Base-by-base conservation (phyloP, 805 yeast species). In the Yarrowia osloensis region DNA sequence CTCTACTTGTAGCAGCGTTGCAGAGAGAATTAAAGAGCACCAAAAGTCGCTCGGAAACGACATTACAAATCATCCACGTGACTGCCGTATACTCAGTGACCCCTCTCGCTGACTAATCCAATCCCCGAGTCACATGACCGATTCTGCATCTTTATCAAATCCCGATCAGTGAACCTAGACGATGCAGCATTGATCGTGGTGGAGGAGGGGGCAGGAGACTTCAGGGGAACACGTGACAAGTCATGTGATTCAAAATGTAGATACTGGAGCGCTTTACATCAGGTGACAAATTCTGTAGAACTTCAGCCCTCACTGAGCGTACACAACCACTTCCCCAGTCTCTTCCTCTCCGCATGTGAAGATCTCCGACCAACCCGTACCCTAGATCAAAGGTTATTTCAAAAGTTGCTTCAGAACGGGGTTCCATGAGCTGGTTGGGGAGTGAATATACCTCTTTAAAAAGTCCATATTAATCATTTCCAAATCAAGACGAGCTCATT, bases 101-200 rank as follows among this genome's bases (percentile, higher is more conserved):
- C 17, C 13, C 9, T 31, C 13, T 31, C 3, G 35, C 35, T 33
- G 11, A 33, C 35, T 33, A 33, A 33, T 33, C 31, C 35, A 33
- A 37, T 8, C 42, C 42, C 42, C 19, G 7, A 39, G 22, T 39
- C 42, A 39, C 42, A 19, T 39, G 42, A 39, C 42, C 22, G 22
- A n/a, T 13, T 21, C 28, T 50, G 39, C 39, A 19, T 31, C 39
- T 26, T n/a, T n/a, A 21, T 50, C 55, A 50, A 50, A 50, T 21
- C 39, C 55, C 55, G 55, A 50, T 50, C 28, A 5, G 12, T 50
- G 55, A 50, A 50, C 55, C 55, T 50, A 21, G 55, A 31, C n/a
- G 19, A 6, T 12, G 26, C 39, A n/a, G 55, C 26, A 15, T 8
- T 13, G 17, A 50, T 50, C 55, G 31, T 2, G 19, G 15, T 13